Evolutionary conservation across 768 basidiomycete genomes (phyloP).

Genomic region (Strobilomyces echinocephalus): DNA sequence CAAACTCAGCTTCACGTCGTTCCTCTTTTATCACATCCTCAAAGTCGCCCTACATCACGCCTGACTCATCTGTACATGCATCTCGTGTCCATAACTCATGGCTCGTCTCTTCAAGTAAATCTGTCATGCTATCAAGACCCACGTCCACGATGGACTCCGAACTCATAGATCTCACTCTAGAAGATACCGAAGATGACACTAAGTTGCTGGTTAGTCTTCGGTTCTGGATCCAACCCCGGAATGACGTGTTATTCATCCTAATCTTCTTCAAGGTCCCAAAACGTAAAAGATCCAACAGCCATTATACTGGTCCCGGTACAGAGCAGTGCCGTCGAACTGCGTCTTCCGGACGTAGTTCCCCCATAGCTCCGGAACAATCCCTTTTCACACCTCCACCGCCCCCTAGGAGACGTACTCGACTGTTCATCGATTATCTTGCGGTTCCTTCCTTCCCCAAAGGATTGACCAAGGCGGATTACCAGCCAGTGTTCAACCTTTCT

Average conservation of each 20-base stretch:
- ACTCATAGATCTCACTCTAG: slow-evolving; percentile 20
- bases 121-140: neutral
- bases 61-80: slow-evolving; percentile 3
- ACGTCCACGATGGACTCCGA: slow-evolving; percentile 2
- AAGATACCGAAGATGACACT: slow-evolving; percentile 22
- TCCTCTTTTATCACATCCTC: neutral
- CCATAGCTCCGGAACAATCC: slow-evolving; percentile 10
- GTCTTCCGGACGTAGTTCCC: slow-evolving; percentile 4
- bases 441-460: slow-evolving; percentile 22
- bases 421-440: slow-evolving; percentile 15
- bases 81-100: slow-evolving; percentile 3
- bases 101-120: slow-evolving; percentile 1
- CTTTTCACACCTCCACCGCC: slow-evolving; percentile 32
- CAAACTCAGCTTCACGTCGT: neutral
- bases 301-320: neutral
- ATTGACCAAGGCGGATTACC: slow-evolving; percentile 19
- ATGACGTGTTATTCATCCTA: slow-evolving; percentile 6
- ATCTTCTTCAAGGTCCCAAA: neutral
- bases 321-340: neutral
- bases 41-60: neutral
- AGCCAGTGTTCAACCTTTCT: neutral
- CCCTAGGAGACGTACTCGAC: slow-evolving; percentile 6
- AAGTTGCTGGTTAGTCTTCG: slow-evolving; percentile 17
- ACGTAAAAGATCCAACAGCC: neutral
- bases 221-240: neutral